Base-by-base conservation (phyloP, 371 early-diverging fungal genomes). In the Apophysomyces ossiformis region DNA sequence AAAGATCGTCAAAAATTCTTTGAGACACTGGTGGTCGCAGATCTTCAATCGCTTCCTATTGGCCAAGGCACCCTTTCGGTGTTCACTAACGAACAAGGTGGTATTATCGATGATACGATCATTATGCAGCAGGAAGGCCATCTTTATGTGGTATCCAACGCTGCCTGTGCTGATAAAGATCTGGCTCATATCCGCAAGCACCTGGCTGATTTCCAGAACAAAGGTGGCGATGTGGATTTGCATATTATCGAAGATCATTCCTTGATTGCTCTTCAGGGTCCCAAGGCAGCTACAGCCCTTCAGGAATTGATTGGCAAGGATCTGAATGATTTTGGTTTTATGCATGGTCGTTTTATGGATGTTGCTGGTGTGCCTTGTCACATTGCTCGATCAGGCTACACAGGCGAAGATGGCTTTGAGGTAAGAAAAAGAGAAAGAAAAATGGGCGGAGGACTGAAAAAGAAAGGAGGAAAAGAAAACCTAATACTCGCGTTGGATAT, bases 341-440 rank as follows among this genome's bases (percentile, higher is more conserved):
- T 99, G 99, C 89, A 90, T 26, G 91, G 90, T 12, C 81, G 85
- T 60, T 69, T 76, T 65, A 75, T 96, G 75, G 87, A 88, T 5
- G 76, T 98, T 61, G 86, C 83, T 56, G 95, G 95, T 60, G 83
- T 93, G 26, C 87, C 87, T 11, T 92, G 91, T 72, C 96, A 96
- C 69, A 89, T 97, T 37, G 93, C 98, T 43, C 92, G 99, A 45
- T 96, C 94, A 38, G 99, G 99, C 21, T 99, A 99, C 84, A 98
- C 99, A 61, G 99, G 99, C 59, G 99, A 99, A 79, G 99, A 99
- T 79, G 99, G 99, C n/a, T 98, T 99, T 73, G 99, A 99, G 86
- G 92, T 93, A 72, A 59, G 18, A 58, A 60, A 41, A 35, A 26
- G 16, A 50, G 21, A 35, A 26, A 7, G 7, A 7, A 13, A 11